Conservation (phyloP, 2,329 filamentous ascomycete genomes). For the Teratosphaeriaceae sp. region DNA sequence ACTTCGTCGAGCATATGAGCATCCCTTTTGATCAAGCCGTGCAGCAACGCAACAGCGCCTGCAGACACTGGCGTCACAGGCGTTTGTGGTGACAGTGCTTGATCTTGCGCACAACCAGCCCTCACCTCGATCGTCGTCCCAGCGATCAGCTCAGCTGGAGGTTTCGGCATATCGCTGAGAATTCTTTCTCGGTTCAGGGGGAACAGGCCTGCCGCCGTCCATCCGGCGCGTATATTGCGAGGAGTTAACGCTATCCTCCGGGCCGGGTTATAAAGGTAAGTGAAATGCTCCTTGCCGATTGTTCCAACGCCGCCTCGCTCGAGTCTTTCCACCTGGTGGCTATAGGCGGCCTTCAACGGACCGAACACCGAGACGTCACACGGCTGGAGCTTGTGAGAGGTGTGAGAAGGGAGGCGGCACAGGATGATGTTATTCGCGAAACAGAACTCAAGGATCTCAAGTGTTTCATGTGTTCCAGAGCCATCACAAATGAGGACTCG, state of each 20-base stretch:
- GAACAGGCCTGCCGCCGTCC: neutral
- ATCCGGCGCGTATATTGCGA: neutral
- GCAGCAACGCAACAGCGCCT: neutral
- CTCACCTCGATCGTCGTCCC: neutral
- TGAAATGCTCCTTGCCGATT: slow-evolving; percentile 1
- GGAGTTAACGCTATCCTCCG: neutral
- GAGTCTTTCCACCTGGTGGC: neutral
- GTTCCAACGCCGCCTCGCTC: neutral
- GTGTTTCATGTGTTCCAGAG: slow-evolving; percentile 30
- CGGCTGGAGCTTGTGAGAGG: neutral
- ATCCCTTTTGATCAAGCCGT: slow-evolving; percentile 1
- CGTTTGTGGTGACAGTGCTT: neutral
- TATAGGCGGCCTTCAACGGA: neutral
- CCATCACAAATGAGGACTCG: slow-evolving; percentile 31
- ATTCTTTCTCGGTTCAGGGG: neutral
- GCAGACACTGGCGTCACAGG: neutral
- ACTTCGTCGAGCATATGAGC: neutral
- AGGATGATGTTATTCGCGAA: neutral
- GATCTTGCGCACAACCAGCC: neutral
- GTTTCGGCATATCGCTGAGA: neutral
- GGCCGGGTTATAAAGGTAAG: neutral
- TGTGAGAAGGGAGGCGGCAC: neutral
- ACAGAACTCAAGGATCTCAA: slow-evolving; percentile 9
- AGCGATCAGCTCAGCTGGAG: neutral
- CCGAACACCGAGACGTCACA: neutral